Conservation (phyloP, 108 stramenopile species). For the Conticribra weissflogii region DNA sequence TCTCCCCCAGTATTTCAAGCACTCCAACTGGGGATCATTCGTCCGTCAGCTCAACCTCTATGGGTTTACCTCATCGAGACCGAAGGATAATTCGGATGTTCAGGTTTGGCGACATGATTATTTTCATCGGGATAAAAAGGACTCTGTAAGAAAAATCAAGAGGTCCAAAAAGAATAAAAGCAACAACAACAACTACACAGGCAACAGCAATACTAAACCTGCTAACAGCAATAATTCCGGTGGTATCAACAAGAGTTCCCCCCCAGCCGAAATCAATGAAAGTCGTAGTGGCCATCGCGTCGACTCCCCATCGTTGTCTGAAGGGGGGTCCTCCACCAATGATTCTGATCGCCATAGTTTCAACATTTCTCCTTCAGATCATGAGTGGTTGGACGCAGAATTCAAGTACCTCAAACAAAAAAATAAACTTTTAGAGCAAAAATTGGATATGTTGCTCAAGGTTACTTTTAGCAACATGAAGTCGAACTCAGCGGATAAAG, state of each 20-base stretch:
- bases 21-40: constrained; percentile 1
- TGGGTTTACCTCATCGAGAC: background rate
- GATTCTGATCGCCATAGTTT: background rate
- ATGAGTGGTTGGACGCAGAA: background rate
- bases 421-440: background rate
- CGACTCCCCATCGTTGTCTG: background rate
- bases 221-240: background rate
- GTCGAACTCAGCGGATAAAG: too few species aligned
- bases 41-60: constrained; percentile 4
- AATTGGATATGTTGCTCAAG: constrained; percentile 2
- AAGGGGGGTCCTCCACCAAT: background rate
- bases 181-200: background rate
- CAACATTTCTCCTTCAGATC: background rate
- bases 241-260: too few species aligned
- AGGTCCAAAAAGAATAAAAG: background rate
- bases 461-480: background rate
- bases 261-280: background rate
- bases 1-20: constrained; percentile 11
- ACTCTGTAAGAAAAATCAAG: background rate
- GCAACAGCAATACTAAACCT: background rate
- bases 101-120: background rate
- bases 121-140: constrained; percentile 4
- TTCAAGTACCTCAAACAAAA: background rate
- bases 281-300: too few species aligned
- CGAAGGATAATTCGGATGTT: background rate